phyloP scores from a whole-genome alignment of 345 rosid genomes.

The Capsella bursapastoris region DNA sequence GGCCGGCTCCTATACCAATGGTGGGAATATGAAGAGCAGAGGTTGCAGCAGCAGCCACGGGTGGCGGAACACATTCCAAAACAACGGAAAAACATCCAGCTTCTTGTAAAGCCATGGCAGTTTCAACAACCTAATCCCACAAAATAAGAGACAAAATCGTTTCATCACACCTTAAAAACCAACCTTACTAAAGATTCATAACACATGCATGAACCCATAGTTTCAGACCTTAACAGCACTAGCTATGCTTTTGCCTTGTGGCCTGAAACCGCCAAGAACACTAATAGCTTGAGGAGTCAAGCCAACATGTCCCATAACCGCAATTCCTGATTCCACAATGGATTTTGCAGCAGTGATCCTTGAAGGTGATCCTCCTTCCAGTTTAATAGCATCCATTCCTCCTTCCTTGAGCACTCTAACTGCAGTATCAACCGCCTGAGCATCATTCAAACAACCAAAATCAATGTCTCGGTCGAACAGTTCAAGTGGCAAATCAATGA shows the following conservation, averaged over 20 bases:
- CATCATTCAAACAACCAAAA: slow-evolving; percentile 48
- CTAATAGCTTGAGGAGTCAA: slow-evolving; percentile 97
- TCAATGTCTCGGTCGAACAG: slow-evolving; percentile 4
- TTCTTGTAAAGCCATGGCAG: slow-evolving; percentile 91
- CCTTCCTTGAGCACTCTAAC: slow-evolving; percentile 85
- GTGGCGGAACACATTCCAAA: slow-evolving; percentile 88
- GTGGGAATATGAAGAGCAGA: slow-evolving; percentile 89
- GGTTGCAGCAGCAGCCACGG: slow-evolving; percentile 92
- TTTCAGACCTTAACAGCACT: slow-evolving; percentile 78
- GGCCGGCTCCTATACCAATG: slow-evolving; percentile 96
- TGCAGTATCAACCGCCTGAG: slow-evolving; percentile 88
- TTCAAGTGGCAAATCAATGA: neutral
- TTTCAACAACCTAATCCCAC: slow-evolving; percentile 81
- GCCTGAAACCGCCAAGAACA: slow-evolving; percentile 95
- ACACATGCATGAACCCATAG: neutral
- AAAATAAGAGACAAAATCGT: slow-evolving; percentile 1
- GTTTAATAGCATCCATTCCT: slow-evolving; percentile 90
- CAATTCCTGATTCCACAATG: slow-evolving; percentile 92
- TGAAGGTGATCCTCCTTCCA: slow-evolving; percentile 88
- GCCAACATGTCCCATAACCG: slow-evolving; percentile 96
- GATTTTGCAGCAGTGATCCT: slow-evolving; percentile 83
- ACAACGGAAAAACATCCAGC: slow-evolving; percentile 93
- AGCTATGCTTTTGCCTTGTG: slow-evolving; percentile 79
- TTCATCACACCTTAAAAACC: neutral
- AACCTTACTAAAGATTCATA: neutral